phyloP scores from a whole-genome alignment of 306 rosid species.

The Ceratonia siliqua region DNA sequence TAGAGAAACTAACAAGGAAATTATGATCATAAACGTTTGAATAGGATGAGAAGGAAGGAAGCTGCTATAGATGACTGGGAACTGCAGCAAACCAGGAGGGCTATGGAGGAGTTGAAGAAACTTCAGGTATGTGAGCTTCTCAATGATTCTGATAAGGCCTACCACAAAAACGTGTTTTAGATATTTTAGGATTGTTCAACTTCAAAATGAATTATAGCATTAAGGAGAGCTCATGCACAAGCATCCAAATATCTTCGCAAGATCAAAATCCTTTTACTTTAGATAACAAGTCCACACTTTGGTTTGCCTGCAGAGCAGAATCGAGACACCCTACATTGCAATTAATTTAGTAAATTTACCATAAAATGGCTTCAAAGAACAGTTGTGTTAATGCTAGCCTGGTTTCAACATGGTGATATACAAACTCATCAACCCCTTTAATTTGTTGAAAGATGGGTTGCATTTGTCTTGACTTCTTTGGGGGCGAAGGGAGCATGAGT shows the following conservation, averaged over 20 bases:
- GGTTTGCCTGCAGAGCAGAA: background rate
- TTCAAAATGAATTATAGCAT: no score
- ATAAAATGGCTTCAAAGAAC: background rate
- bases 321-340: background rate
- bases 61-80: conserved; percentile 67
- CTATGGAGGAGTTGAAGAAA: conserved; percentile 60
- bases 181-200: background rate
- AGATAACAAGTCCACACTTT: background rate
- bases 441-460: background rate
- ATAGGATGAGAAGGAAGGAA: conserved; percentile 61
- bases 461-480: no score
- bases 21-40: background rate
- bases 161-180: background rate
- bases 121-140: conserved; percentile 48
- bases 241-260: no score
- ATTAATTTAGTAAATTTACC: background rate
- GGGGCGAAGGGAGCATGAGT: background rate
- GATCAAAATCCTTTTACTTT: background rate
- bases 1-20: background rate
- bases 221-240: background rate
- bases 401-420: no score
- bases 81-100: conserved; percentile 44
- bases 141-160: background rate
- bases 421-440: no score
- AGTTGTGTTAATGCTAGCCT: no score